Base-by-base conservation (phyloP, 2,329 filamentous ascomycete species). In the Malbranchea zuffiana region DNA sequence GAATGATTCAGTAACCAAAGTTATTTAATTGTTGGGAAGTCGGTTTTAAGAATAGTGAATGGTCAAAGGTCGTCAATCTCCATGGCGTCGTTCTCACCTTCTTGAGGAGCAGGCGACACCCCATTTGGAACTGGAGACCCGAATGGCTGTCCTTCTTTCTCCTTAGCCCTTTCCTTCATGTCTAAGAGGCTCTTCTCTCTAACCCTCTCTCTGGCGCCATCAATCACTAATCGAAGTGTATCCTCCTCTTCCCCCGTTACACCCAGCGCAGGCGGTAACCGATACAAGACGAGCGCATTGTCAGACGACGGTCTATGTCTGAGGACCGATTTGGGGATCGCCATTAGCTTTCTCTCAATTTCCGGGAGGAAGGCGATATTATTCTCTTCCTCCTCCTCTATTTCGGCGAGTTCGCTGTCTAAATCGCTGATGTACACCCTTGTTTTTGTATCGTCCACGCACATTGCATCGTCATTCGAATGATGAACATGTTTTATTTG, bases 361-460 rank as follows among this genome's bases (percentile, higher is more conserved):
- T 92, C 83, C 0, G 85, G 78, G 1, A 93, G 71, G 64, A 95
- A 86, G 53, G 87, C 69, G 31, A 92, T 71, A 47, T 67, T 71
- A 47, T 72, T 71, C 15, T 73, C 67, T 34, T 66, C 61, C 27
- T 74, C 66, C 32, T 68, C 64, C 42, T 81, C 75, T 18, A 71
- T 65, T 46, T 80, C 76, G 10, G 80, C 79, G 31, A 96, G 72
- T 61, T 96, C 88, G 49, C 81, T 81, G 54, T 93, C 86, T 6
- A 98, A 69, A 59, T 92, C 78, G 66, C 87, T 80, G 49, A 98
- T 86, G 68, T 90, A 95, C 42, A 95, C 76, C 53, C 81, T 83
- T 63, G 93, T 71, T 51, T 82, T 82, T 20, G 82, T 80, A 60
- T 94, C 80, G 61, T 96, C 87, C 43, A 96, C 57, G 40, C 81